Percentiles rank a stretch among this genome's conserved stretches.
phyloP scores from a whole-genome alignment of 305 asterid species.

The Rubia occidens region DNA sequence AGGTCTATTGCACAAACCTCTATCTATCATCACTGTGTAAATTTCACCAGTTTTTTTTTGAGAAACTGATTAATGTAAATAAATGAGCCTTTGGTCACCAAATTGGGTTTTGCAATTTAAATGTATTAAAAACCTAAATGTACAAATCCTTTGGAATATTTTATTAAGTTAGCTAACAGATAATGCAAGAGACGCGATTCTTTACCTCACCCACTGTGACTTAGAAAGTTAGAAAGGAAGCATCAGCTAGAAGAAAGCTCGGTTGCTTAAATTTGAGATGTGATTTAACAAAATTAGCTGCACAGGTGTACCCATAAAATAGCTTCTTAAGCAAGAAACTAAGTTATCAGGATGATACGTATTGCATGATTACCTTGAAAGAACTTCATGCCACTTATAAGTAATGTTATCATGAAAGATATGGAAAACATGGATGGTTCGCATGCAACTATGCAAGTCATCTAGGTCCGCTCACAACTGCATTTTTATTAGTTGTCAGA shows the following conservation, averaged over 20 bases:
- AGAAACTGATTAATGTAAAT: not conserved
- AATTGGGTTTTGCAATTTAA: not conserved
- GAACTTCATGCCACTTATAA: not conserved
- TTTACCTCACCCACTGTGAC: not conserved
- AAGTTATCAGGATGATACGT: not conserved
- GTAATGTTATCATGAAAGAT: not conserved
- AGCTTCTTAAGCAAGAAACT: not conserved
- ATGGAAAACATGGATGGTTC: not conserved
- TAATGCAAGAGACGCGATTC: not conserved
- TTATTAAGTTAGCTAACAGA: not conserved
- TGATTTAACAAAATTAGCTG: not conserved
- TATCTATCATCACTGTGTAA: not conserved
- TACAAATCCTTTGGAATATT: not conserved
- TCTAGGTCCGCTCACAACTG: not conserved
- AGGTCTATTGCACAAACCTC: not conserved
- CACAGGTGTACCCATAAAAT: not conserved
- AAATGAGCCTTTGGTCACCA: not conserved
- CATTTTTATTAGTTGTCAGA: not conserved
- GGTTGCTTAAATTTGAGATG: not conserved
- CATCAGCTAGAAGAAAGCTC: conserved; percentile 8
- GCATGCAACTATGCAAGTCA: not conserved
- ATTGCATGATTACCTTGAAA: not conserved
- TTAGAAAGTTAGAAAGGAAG: not conserved
- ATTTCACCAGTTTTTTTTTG: not conserved
- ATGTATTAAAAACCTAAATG: not conserved